Base-by-base conservation (phyloP, 2,329 filamentous ascomycete genomes). In the Fusarium scirpi region DNA sequence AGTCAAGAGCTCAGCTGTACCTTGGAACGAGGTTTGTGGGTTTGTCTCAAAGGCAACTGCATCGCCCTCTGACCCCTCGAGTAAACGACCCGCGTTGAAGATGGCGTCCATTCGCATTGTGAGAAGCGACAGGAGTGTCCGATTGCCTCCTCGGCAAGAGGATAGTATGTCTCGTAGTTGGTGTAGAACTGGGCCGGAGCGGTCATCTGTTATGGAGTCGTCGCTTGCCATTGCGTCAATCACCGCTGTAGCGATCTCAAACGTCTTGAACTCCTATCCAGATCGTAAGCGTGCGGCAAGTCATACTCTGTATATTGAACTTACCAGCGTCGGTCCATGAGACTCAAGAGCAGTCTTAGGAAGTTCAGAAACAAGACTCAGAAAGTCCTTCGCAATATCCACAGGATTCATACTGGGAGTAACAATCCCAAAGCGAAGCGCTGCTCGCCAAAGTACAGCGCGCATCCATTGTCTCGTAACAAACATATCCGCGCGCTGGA, bases 401-500 rank as follows among this genome's bases (percentile, higher is more conserved):
- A 85, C 76, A 1, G 83, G 84, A 55, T 81, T 76, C 65, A 78
- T 68, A 3, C 71, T 62, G 30, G 74, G 62, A 43, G 78, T 64
- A n/a, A 73, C 75, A 12, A 79, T 78, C 5, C 77, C 77, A 60
- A 77, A 78, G 1, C 77, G 73, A 29, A 80, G 74, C 1, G 81
- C 79, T 2, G 82, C 78, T 18, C 82, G 79, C 84, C 83, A 86
- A 16, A 85, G 65, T 5, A 85, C 79, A 44, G 84, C 81, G 10
- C 83, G 80, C 84, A 86, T 85, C 84, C 84, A 86, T 47, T 85
- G 83, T 3, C 82, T 76, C 0, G 84, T 85, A 5, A 85, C 83
- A 60, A 80, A 82, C n/a, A 86, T 79, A 51, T 85, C 84, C 6
- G 83, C 84, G 10, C 80, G 80, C 58, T 86, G 84, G 0, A 85